Percentiles rank a stretch among this genome's conserved stretches.
Evolutionary conservation across 164 flowering plant species (phyloP).

Genomic region (Piper betle): DNA sequence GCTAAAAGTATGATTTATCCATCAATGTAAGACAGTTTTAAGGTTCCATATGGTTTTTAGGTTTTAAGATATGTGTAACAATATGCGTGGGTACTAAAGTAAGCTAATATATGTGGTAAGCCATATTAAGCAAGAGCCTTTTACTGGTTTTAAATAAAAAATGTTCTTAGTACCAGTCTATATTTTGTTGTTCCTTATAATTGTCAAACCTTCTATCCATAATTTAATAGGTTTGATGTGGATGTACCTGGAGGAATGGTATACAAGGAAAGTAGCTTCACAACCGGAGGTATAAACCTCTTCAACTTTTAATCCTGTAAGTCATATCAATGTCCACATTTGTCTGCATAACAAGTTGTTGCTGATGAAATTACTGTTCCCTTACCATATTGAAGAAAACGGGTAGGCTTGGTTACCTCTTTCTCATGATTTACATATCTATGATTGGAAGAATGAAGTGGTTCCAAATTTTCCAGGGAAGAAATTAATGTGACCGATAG

Average conservation of each 20-base stretch:
- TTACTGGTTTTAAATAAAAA: no score
- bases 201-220: background rate
- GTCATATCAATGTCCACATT: background rate
- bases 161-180: no score
- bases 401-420: no score
- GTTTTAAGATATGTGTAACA: no score
- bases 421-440: background rate
- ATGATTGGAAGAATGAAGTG: background rate
- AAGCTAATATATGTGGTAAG: no score
- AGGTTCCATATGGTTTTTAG: no score
- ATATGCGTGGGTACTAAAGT: no score
- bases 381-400: no score
- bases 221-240: conserved; percentile 65
- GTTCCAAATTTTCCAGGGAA: conserved; percentile 20
- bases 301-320: background rate
- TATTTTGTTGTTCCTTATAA: no score
- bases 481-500: background rate
- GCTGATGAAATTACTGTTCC: background rate
- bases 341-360: background rate
- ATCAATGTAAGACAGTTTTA: no score
- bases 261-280: conserved; percentile 81
- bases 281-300: conserved; percentile 47
- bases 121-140: no score
- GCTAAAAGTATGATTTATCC: no score
- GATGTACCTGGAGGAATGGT: conserved; percentile 84